Conservation (phyloP, 2,329 filamentous ascomycete species). For the Aureobasidium sp. region DNA sequence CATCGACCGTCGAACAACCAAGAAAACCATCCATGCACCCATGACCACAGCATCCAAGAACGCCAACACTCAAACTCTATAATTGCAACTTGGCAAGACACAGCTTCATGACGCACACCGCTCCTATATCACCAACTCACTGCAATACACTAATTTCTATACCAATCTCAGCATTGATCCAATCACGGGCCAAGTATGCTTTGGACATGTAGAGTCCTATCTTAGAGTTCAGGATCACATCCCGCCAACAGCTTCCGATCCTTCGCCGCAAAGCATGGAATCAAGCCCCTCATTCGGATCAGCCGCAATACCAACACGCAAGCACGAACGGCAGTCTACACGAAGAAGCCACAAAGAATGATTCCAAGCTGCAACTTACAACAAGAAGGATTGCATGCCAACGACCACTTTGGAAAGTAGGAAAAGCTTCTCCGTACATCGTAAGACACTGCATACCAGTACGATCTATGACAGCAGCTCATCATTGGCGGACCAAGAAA, state of each 20-base stretch:
- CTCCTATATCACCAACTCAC: neutral
- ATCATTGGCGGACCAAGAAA: neutral
- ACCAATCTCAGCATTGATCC: neutral
- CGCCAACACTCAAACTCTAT: neutral
- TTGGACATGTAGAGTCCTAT: neutral
- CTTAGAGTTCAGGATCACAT: neutral
- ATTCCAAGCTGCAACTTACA: too few species aligned
- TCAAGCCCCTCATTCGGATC: neutral
- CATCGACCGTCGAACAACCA: too few species aligned
- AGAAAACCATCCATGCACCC: too few species aligned
- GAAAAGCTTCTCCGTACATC: too few species aligned
- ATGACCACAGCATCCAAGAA: neutral
- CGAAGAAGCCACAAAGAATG: too few species aligned
- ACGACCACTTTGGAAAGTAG: too few species aligned
- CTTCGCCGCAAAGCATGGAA: neutral
- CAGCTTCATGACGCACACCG: neutral
- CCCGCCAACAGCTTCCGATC: neutral
- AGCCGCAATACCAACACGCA: too few species aligned
- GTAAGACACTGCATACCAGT: too few species aligned
- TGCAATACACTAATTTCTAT: neutral
- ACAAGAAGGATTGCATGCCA: too few species aligned
- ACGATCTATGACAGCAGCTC: too few species aligned
- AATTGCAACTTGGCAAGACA: neutral
- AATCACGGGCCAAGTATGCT: neutral
- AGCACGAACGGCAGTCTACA: neutral